These are phyloP conservation scores for Suhomyces bolitotheri DNA, from an alignment of 1,139 yeast species.

Conservation along the genomic window DNA sequence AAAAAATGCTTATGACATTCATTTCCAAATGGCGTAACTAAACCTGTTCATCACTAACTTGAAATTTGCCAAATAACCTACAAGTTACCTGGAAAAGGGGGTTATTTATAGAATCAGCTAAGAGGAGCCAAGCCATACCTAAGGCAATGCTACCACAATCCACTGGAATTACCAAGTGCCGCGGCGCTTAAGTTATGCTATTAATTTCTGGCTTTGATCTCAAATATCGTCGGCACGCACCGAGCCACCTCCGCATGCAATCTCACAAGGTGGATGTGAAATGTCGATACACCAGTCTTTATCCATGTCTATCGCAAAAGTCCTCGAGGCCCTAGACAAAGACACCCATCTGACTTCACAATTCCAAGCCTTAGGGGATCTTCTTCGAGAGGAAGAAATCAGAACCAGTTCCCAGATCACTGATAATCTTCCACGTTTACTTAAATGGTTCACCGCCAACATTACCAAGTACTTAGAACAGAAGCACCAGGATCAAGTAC, in stretches of 20 bases:
- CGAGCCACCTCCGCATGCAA: conserved; percentile 6
- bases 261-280: conserved; percentile 6
- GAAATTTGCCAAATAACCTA: too few relatives aligned
- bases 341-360: conserved; percentile 4
- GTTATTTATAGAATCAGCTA: too few relatives aligned
- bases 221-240: too few relatives aligned
- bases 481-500: neutral
- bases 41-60: too few relatives aligned
- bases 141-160: too few relatives aligned
- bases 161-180: too few relatives aligned
- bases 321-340: conserved; percentile 6
- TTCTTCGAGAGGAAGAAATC: conserved; percentile 28
- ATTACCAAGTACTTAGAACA: conserved; percentile 11
- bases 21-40: too few relatives aligned
- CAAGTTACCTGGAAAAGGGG: too few relatives aligned
- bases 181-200: too few relatives aligned
- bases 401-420: conserved; percentile 20
- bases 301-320: conserved; percentile 8
- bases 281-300: conserved; percentile 3
- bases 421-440: conserved; percentile 11
- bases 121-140: too few relatives aligned
- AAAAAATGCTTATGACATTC: too few relatives aligned
- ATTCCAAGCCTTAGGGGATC: conserved; percentile 24
- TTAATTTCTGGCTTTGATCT: too few relatives aligned
- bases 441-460: conserved; percentile 12